Conservation (phyloP, 2,329 filamentous ascomycete species). For the Aspergillus piperis region DNA sequence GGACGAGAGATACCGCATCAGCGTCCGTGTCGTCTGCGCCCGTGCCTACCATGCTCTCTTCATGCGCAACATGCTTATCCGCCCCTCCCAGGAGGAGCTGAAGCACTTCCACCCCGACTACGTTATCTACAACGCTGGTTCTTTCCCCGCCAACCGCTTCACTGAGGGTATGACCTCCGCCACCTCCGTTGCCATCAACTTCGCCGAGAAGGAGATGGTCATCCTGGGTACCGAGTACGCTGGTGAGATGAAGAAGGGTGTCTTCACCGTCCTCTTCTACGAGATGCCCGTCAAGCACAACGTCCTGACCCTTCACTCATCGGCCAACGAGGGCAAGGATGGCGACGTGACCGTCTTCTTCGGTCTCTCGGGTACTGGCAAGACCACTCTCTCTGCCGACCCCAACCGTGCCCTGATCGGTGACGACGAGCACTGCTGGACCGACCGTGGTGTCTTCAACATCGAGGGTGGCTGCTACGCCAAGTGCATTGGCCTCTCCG, state of each 20-base stretch:
- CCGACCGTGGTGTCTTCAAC: constrained; percentile 95
- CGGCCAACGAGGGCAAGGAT: constrained; percentile 91
- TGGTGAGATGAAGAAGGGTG: constrained; percentile 95
- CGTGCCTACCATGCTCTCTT: constrained; percentile 99
- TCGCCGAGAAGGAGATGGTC: constrained; percentile 99
- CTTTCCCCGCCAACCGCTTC: constrained; percentile 97
- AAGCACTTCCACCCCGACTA: constrained; percentile 99
- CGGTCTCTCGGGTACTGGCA: constrained; percentile 95
- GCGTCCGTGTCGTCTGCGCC: constrained; percentile 95
- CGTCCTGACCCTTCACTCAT: constrained; percentile 96
- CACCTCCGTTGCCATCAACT: constrained; percentile 98
- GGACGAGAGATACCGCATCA: constrained; percentile 98
- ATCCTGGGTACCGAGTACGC: constrained; percentile 99
- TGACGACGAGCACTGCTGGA: constrained; percentile 99
- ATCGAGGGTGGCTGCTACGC: constrained; percentile 99
- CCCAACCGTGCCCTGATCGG: constrained; percentile 95
- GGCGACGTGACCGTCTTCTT: constrained; percentile 99
- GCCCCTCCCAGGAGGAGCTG: constrained; percentile 84
- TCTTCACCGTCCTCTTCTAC: constrained; percentile 99
- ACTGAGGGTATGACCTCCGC: constrained; percentile 98
- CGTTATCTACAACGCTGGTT: constrained; percentile 98
- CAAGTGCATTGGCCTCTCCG: constrained; percentile 96
- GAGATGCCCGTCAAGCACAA: constrained; percentile 99
- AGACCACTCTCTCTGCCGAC: constrained; percentile 97
- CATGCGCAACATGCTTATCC: constrained; percentile 99